Base-by-base conservation (phyloP, 768 basidiomycete genomes). In the Clitopilus hobsonii region DNA sequence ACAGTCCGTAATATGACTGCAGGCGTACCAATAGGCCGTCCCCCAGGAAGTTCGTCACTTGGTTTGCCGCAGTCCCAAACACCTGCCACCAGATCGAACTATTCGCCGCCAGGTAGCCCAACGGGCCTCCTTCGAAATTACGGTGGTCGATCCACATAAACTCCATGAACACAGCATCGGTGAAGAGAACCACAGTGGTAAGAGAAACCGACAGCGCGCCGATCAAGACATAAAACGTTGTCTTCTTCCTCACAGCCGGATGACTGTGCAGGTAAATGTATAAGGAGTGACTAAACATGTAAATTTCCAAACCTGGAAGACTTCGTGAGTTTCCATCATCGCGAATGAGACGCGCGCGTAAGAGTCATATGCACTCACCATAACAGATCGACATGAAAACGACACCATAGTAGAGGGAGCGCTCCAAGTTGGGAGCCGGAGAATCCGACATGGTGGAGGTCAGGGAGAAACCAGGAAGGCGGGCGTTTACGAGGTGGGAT, bases 131-230 rank as follows among this genome's bases (percentile, higher is more conserved):
- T 25, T 67, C 64, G 10, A 38, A 54, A 28, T 67, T 55, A 18
- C 65, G 65, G 38, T 55, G 61, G 26, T 63, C 63, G 38, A 70
- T 70, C 69, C 69, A 70, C 65, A 67, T 67, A n/a, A 62, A 54
- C 45, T 69, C 64, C 25, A 65, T 64, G 67, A 66, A 70, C 32
- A 70, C 65, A 18, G 65, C 65, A 38, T 70, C 69, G 60, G 60
- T 59, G 18, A 65, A 55, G n/a, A 67, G 58, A 49, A 69, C 65
- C 22, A 69, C 60, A 25, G 69, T 70, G 26, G 68, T 51, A 27
- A 70, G 64, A 27, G 63, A 32, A 28, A 70, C 23, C 11, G 41
- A 45, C 41, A 45, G 18, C 8, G 18, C 41, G 10, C 41, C 41
- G n/a, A 45, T 45, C 41, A 45, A 10, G 22, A 45, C 41, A 20